A percentile compares a stretch with the other conserved stretches of the same genome.
These are phyloP conservation scores for Penicillium verhagenii DNA, from an alignment of 495 filamentous ascomycete species.

Conservation along the genomic window DNA sequence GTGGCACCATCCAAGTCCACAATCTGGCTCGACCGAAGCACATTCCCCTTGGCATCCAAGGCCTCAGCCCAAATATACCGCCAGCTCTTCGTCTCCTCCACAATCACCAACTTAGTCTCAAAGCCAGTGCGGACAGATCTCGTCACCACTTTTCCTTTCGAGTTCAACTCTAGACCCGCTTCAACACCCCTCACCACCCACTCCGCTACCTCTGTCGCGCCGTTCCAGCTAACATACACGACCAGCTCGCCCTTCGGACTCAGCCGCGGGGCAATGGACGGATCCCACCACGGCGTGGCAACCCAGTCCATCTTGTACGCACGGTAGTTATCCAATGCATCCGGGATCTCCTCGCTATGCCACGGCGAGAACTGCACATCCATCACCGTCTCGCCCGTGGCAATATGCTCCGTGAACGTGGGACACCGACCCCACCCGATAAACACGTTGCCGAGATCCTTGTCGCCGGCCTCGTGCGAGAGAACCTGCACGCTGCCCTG, in stretches of 20 bases:
- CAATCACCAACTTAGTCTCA: slow-evolving; percentile 20
- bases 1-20: slow-evolving; percentile 15
- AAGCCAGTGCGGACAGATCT: slow-evolving; percentile 15
- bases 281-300: slow-evolving; percentile 20
- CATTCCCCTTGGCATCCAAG: slow-evolving; percentile 5
- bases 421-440: slow-evolving; percentile 29
- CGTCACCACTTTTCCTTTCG: slow-evolving; percentile 2
- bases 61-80: slow-evolving; percentile 23
- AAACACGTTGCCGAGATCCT: slow-evolving; percentile 19
- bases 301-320: slow-evolving; percentile 24
- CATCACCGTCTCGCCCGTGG: slow-evolving; percentile 14
- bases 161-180: background rate
- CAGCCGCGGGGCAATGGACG: slow-evolving; percentile 13
- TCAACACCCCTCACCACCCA: slow-evolving; percentile 14
- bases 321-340: slow-evolving; percentile 26
- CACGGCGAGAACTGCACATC: slow-evolving; percentile 24
- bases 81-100: slow-evolving; percentile 4
- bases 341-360: slow-evolving; percentile 19
- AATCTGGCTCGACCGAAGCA: slow-evolving; percentile 12
- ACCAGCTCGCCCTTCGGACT: slow-evolving; percentile 5
- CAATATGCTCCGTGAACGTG: slow-evolving; percentile 19
- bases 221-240: slow-evolving; percentile 32
- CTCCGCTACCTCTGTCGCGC: slow-evolving; percentile 49
- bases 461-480: background rate
- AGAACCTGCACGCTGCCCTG: slow-evolving; percentile 24